These are phyloP conservation scores for Russula olivacea DNA, from an alignment of 768 basidiomycete species.

Conservation along the genomic window DNA sequence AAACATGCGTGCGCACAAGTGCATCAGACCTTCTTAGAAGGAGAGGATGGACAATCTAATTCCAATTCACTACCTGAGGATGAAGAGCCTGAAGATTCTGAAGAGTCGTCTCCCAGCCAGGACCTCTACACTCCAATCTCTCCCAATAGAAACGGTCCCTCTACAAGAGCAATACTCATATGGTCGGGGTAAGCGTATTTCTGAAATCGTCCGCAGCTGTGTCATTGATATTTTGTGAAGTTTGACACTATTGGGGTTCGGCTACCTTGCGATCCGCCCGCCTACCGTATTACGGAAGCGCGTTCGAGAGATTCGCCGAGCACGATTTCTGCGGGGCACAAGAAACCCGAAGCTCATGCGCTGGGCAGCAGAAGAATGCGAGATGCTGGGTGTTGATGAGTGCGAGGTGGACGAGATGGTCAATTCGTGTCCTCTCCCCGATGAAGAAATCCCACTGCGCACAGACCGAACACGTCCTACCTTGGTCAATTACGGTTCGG, in stretches of 20 bases:
- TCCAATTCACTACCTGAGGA: conserved; percentile 21
- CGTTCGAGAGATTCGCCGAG: conserved; percentile 9
- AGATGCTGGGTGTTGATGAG: conserved; percentile 6
- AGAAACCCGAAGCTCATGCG: conserved; percentile 17
- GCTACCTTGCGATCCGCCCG: conserved; percentile 13
- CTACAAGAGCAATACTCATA: conserved; percentile 1
- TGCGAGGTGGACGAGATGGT: conserved; percentile 26
- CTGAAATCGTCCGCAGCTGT: background rate
- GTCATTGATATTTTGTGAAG: conserved; percentile 1
- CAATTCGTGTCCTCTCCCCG: conserved; percentile 14
- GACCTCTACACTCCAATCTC: conserved; percentile 8
- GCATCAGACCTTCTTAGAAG: conserved; percentile 7
- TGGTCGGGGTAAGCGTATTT: conserved; percentile 16
- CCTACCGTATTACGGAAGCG: conserved; percentile 3
- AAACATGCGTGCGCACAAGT: conserved; percentile 29
- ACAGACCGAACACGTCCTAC: conserved; percentile 3
- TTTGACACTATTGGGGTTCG: conserved; percentile 4
- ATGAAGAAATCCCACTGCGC: conserved; percentile 24
- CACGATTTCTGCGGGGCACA: conserved; percentile 10
- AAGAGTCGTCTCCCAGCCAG: background rate
- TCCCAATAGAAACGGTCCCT: background rate
- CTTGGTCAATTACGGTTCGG: conserved; percentile 20
- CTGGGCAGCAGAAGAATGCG: conserved; percentile 25
- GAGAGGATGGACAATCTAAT: conserved; percentile 13
- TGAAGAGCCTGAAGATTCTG: conserved; percentile 3